These are phyloP conservation scores for Penicillium soppii DNA, from an alignment of 495 filamentous ascomycete species.

Conservation along the genomic window DNA sequence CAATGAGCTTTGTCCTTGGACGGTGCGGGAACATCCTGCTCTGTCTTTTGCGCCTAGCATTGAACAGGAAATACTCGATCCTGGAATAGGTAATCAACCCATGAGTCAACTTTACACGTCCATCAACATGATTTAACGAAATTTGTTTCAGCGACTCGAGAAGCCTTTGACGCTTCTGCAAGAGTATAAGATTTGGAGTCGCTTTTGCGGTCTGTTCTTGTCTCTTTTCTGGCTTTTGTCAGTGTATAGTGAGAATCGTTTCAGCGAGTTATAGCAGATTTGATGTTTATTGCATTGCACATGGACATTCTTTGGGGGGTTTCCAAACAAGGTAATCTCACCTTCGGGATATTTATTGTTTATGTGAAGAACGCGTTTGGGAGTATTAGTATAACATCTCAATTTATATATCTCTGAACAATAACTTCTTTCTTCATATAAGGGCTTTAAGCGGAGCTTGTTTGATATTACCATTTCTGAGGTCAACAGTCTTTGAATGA, in stretches of 20 bases:
- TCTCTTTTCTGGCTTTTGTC: neutral
- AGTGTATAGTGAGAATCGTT: slow-evolving; percentile 1
- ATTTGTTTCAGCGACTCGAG: neutral
- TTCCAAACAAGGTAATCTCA: no score
- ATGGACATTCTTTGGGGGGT: neutral
- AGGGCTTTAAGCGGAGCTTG: no score
- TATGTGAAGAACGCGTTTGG: no score
- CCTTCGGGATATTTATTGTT: no score
- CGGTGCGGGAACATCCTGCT: slow-evolving; percentile 41
- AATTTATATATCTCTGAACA: no score
- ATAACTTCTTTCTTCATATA: no score
- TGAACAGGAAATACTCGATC: slow-evolving; percentile 38
- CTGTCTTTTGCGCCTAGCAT: slow-evolving; percentile 34
- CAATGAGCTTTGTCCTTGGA: slow-evolving; percentile 47
- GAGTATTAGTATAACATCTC: no score
- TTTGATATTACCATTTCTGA: no score
- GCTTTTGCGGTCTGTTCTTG: neutral
- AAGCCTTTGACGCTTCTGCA: slow-evolving; percentile 1
- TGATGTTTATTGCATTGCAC: neutral
- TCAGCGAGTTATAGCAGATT: neutral
- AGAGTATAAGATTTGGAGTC: slow-evolving; percentile 2
- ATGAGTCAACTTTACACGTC: slow-evolving; percentile 39
- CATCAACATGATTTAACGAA: slow-evolving; percentile 35
- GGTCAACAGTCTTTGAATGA: no score
- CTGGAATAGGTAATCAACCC: slow-evolving; percentile 37